phyloP scores from a whole-genome alignment of 371 early-diverging fungal species.

The Syncephalastrum sp. region DNA sequence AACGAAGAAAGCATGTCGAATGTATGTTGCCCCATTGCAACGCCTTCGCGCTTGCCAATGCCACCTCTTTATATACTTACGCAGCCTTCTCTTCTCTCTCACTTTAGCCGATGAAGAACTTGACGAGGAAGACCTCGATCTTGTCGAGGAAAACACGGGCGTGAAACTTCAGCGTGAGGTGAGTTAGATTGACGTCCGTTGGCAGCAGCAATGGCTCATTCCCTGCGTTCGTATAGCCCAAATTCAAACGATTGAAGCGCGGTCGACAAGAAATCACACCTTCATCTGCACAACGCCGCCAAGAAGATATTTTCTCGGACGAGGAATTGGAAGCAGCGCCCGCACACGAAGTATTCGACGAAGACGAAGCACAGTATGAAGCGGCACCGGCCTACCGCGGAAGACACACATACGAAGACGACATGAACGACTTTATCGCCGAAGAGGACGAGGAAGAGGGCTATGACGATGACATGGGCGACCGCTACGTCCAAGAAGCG shows the following conservation, averaged over 20 bases:
- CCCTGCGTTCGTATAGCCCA: conserved; percentile 30
- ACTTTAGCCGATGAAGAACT: conserved; percentile 60
- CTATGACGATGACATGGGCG: conserved; percentile 26
- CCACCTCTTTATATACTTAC: neutral
- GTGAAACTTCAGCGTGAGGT: conserved; percentile 36
- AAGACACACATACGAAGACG: conserved; percentile 49
- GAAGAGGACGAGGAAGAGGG: conserved; percentile 68
- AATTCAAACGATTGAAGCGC: conserved; percentile 72
- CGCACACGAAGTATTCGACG: conserved; percentile 44
- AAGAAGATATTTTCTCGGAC: conserved; percentile 57
- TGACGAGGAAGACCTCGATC: conserved; percentile 87
- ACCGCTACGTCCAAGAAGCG: conserved; percentile 29
- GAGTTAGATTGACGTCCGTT: conserved; percentile 15
- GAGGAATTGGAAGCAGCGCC: conserved; percentile 44
- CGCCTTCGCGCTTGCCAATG: neutral
- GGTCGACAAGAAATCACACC: conserved; percentile 47
- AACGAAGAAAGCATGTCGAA: conserved; percentile 51
- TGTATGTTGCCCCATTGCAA: conserved; percentile 21
- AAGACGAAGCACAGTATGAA: conserved; percentile 47
- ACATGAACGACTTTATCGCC: conserved; percentile 68
- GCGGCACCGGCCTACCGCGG: conserved; percentile 38
- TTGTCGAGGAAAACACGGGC: conserved; percentile 85
- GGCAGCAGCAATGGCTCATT: neutral
- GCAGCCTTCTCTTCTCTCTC: neutral
- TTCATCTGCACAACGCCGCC: conserved; percentile 12